Evolutionary conservation across 2,329 filamentous ascomycete genomes (phyloP).

Genomic region (Aspergillus terreus): DNA sequence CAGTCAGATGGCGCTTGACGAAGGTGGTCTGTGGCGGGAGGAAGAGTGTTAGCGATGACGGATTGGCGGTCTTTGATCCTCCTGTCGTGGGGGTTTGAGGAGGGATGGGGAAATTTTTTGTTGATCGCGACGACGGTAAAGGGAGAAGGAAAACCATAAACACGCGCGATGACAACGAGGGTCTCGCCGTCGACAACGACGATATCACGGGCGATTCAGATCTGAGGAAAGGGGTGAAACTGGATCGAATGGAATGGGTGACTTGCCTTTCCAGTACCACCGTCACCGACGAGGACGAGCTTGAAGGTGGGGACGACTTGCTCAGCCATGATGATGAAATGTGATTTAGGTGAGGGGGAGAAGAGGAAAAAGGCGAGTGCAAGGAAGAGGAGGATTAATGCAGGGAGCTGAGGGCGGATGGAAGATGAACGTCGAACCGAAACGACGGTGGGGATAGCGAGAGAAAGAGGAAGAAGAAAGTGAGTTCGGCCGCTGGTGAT

Average conservation of each 20-base stretch:
- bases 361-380: slow-evolving; percentile 11
- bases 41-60: slow-evolving; percentile 19
- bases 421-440: slow-evolving; percentile 17
- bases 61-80: background rate
- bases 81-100: slow-evolving; percentile 2
- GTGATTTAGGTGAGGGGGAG: slow-evolving; percentile 19
- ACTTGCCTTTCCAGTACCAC: slow-evolving; percentile 97
- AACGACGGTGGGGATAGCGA: slow-evolving; percentile 21
- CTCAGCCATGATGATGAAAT: slow-evolving; percentile 57
- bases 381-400: slow-evolving; percentile 9
- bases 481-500: slow-evolving; percentile 22
- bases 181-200: background rate
- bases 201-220: background rate
- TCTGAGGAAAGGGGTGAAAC: slow-evolving; percentile 5
- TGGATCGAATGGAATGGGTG: slow-evolving; percentile 4
- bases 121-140: slow-evolving; percentile 24
- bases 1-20: slow-evolving; percentile 99
- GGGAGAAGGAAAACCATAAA: slow-evolving; percentile 14
- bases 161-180: slow-evolving; percentile 1
- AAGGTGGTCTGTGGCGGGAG: slow-evolving; percentile 77
- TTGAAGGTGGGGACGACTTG: slow-evolving; percentile 78
- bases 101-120: slow-evolving; percentile 24
- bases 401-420: slow-evolving; percentile 9
- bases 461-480: slow-evolving; percentile 25
- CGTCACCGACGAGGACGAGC: slow-evolving; percentile 98